Evolutionary conservation across 1,139 yeast genomes (phyloP), one percentile per base, ranked within the genome.

Genomic region (Yamadazyma sp.): DNA sequence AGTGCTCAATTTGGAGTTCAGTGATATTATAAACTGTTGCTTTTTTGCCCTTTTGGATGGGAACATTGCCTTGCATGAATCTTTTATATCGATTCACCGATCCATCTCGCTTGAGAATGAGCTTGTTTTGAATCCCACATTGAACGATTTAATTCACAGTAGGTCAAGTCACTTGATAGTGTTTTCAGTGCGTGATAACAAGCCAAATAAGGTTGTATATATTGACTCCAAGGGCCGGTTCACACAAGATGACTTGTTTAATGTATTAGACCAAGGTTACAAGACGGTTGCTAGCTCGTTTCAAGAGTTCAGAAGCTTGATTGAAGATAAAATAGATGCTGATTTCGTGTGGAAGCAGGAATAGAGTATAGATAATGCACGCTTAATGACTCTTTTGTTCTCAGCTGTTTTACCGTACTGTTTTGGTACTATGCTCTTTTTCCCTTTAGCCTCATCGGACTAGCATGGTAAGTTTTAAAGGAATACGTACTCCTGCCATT

Each of bases 41-140:
- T 80, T 71, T 44, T 63, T 86, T 48, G 95, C 96, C 0, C 68
- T 90, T 34, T 56, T 88, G 1, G 92, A 88, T 57, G 86, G 95
- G 6, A 88, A 87, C 31, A 70, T 92, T 9, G 84, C 90, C 0
- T 59, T 90, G 40, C 69, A 72, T 38, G 64, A 76, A 10, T 75
- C 90, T 2, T 82, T 82, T 48, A 74, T 79, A 0, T 78, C 90
- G 6, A 56, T 80, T 3, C 50, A 57, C 11, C 47, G 53, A 11
- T 58, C 47, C 6, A 41, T 52, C 6, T 39, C 37, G 12, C 21
- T 10, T 10, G 41, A 51, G 3, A 65, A 61, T 3, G 50, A 62
- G 21, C 46, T 75, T 6, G 51, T 73, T 4, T 40, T 66, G 11
- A 63, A 70, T 33, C 87, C 90, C 6, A 61, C 70, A 0, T 54